Percentiles rank a stretch among this genome's conserved stretches.
phyloP scores from a whole-genome alignment of 139 green algal species.

The Ettlia oleoabundans region DNA sequence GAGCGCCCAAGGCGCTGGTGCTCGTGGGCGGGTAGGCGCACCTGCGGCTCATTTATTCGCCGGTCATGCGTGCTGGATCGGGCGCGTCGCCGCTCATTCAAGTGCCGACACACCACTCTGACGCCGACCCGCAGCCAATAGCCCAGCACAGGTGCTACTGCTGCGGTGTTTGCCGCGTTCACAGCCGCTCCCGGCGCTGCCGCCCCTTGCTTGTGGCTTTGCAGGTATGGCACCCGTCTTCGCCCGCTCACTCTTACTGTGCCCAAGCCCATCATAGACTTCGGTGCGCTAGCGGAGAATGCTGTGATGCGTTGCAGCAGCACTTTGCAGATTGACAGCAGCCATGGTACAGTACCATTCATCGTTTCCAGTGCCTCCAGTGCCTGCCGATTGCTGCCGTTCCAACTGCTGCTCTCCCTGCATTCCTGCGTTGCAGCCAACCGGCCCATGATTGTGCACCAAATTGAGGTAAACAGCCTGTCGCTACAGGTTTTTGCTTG shows the following conservation, averaged over 20 bases:
- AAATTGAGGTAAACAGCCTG: too few relatives aligned
- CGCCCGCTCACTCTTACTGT: constrained; percentile 78
- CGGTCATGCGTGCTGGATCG: too few relatives aligned
- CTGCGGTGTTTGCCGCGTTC: not conserved
- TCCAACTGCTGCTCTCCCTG: not conserved
- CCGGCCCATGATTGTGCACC: constrained; percentile 99
- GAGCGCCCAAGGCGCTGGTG: constrained; percentile 24
- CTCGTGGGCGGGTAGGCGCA: constrained; percentile 16
- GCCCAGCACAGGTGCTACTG: too few relatives aligned
- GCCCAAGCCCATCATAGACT: constrained; percentile 97
- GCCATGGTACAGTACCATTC: too few relatives aligned
- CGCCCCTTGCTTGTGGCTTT: constrained; percentile 81
- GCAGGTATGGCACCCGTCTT: constrained; percentile 90
- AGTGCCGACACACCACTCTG: too few relatives aligned
- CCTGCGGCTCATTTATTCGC: too few relatives aligned
- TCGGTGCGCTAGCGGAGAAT: constrained; percentile 53
- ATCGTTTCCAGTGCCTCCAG: not conserved
- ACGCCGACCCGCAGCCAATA: too few relatives aligned
- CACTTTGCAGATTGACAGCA: not conserved
- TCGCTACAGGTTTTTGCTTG: too few relatives aligned
- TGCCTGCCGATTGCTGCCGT: not conserved
- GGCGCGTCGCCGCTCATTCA: too few relatives aligned
- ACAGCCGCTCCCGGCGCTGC: not conserved
- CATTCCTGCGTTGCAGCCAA: constrained; percentile 65
- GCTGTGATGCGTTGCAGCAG: not conserved